Percentiles rank a stretch among this genome's conserved stretches.
Conservation (phyloP, 257 asterid genomes). For the Solanum stenotomum region DNA sequence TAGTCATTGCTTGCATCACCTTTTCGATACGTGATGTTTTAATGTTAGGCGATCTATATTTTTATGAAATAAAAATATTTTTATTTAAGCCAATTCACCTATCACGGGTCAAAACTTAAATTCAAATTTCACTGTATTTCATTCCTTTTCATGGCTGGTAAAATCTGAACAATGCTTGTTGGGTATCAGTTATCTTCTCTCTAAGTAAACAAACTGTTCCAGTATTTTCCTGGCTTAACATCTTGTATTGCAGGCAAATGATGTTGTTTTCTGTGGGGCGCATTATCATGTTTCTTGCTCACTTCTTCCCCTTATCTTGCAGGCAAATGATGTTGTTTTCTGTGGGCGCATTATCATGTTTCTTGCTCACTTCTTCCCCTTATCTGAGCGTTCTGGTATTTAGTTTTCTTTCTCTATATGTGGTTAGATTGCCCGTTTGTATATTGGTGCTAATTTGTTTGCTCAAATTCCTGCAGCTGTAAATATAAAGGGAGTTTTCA, state of each 20-base stretch:
- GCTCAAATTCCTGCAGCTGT: conserved; percentile 56
- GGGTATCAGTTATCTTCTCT: not conserved
- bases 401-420: not conserved
- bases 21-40: not conserved
- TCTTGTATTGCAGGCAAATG: conserved; percentile 72
- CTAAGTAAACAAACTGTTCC: not conserved
- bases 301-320: conserved; percentile 39
- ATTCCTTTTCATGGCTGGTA: not conserved
- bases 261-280: conserved; percentile 98
- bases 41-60: not conserved
- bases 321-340: conserved; percentile 99
- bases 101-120: not conserved
- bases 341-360: conserved; percentile 98
- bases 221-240: not conserved
- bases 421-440: not conserved
- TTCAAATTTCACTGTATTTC: not conserved
- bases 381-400: conserved; percentile 97
- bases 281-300: conserved; percentile 98
- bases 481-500: conserved; percentile 95
- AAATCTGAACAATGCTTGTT: not conserved
- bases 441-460: conserved; percentile 10
- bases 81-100: not conserved
- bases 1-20: not conserved
- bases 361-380: conserved; percentile 95
- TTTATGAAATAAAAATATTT: not conserved